Conservation (phyloP, 2,329 filamentous ascomycete genomes). For the Thielaviopsis euricoi region DNA sequence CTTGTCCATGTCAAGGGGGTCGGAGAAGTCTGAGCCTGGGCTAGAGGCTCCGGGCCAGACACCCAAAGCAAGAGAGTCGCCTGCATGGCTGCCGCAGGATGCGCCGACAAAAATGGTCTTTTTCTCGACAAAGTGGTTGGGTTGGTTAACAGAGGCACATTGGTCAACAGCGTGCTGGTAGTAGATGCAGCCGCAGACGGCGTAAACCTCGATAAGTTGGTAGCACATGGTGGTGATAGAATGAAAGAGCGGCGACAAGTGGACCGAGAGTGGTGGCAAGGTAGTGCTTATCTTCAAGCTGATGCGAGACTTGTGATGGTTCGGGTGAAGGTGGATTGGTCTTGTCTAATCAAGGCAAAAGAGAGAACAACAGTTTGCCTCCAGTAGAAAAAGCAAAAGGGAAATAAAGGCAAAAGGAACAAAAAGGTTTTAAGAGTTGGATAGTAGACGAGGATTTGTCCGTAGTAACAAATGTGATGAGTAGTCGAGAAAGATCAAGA, state of each 20-base stretch:
- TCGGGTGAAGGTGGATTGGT: neutral
- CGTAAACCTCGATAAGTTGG: constrained; percentile 71
- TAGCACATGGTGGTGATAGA: constrained; percentile 53
- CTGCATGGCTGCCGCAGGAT: constrained; percentile 35
- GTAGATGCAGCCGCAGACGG: constrained; percentile 76
- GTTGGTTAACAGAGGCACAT: constrained; percentile 58
- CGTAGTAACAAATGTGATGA: neutral
- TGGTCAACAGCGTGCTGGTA: constrained; percentile 76
- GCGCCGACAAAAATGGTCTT: constrained; percentile 73
- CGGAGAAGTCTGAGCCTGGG: neutral
- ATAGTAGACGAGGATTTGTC: neutral
- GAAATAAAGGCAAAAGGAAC: neutral
- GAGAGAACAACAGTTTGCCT: neutral
- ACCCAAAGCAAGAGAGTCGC: constrained; percentile 14
- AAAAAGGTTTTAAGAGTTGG: neutral
- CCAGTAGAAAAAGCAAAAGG: constrained; percentile 3
- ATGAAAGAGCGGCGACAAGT: neutral
- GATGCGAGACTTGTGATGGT: neutral
- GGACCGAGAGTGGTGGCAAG: neutral
- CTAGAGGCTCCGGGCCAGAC: neutral
- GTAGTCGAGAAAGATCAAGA: constrained; percentile 5
- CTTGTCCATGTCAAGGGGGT: neutral
- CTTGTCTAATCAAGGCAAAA: neutral
- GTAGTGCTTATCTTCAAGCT: neutral
- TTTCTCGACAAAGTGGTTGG: constrained; percentile 54